A percentile compares a stretch with the other conserved stretches of the same genome.
phyloP scores from a whole-genome alignment of 768 basidiomycete species.

The Boletus vinaceobasis region DNA sequence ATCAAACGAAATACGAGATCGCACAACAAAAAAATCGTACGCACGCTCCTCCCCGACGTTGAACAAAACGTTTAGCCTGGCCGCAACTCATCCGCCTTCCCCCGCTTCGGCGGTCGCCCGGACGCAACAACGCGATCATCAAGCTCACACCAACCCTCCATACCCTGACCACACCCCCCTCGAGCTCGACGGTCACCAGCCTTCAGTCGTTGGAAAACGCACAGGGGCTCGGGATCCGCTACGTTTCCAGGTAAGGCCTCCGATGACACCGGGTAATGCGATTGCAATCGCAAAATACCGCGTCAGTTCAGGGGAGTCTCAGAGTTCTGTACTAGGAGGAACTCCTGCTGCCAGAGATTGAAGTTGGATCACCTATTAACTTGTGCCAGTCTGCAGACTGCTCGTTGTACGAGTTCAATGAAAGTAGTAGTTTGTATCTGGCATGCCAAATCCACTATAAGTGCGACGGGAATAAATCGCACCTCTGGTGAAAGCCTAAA shows the following conservation, averaged over 20 bases:
- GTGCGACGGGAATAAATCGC: too few species aligned
- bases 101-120: conserved; percentile 90
- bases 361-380: background rate
- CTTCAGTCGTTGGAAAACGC: too few species aligned
- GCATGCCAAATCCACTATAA: too few species aligned
- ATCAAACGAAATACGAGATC: background rate
- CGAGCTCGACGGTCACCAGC: too few species aligned
- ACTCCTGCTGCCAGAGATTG: background rate
- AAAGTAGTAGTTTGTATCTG: too few species aligned
- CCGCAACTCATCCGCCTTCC: conserved; percentile 72
- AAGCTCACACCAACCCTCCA: too few species aligned
- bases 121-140: too few species aligned
- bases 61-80: conserved; percentile 88
- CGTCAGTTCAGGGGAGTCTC: background rate
- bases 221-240: too few species aligned
- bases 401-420: too few species aligned
- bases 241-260: background rate
- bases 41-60: conserved; percentile 80
- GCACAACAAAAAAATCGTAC: conserved; percentile 14
- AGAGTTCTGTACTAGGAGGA: background rate
- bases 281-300: background rate
- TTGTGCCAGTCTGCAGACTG: too few species aligned
- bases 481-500: too few species aligned
- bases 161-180: too few species aligned
- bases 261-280: background rate